phyloP scores from a whole-genome alignment of 2,329 filamentous ascomycete genomes.

The Trichoderma brevicompactum region DNA sequence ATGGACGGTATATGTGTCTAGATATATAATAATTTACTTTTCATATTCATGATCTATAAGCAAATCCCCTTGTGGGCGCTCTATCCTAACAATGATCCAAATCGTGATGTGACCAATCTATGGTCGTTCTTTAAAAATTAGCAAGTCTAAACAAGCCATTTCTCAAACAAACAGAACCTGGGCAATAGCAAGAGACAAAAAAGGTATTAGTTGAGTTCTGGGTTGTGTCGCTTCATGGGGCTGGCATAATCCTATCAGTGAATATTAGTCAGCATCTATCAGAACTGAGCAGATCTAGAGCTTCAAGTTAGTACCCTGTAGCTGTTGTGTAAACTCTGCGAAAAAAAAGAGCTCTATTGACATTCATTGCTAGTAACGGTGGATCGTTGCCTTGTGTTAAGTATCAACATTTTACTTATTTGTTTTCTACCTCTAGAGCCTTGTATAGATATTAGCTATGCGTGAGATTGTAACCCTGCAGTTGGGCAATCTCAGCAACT shows the following conservation, averaged over 20 bases:
- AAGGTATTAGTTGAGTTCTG: too few species aligned
- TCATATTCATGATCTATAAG: background rate
- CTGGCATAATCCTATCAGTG: too few species aligned
- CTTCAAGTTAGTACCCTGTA: background rate
- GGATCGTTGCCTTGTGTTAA: too few species aligned
- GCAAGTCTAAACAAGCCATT: too few species aligned
- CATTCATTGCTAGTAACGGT: background rate
- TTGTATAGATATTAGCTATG: conserved; percentile 58
- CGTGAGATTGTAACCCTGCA: conserved; percentile 94
- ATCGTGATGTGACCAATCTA: too few species aligned
- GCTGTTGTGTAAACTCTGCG: background rate
- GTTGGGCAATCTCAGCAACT: conserved; percentile 90
- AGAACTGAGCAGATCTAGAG: background rate
- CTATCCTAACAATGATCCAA: too few species aligned
- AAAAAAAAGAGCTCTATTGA: background rate
- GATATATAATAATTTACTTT: conserved; percentile 21
- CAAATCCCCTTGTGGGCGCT: too few species aligned
- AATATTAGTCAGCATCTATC: background rate
- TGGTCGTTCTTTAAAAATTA: too few species aligned
- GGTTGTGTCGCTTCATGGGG: too few species aligned
- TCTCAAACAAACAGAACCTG: too few species aligned
- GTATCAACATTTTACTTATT: background rate
- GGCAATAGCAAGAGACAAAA: too few species aligned
- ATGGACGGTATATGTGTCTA: conserved; percentile 6
- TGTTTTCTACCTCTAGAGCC: background rate